Evolutionary conservation across 2,329 filamentous ascomycete species (phyloP).

Genomic region (Mollisiaceae sp.): DNA sequence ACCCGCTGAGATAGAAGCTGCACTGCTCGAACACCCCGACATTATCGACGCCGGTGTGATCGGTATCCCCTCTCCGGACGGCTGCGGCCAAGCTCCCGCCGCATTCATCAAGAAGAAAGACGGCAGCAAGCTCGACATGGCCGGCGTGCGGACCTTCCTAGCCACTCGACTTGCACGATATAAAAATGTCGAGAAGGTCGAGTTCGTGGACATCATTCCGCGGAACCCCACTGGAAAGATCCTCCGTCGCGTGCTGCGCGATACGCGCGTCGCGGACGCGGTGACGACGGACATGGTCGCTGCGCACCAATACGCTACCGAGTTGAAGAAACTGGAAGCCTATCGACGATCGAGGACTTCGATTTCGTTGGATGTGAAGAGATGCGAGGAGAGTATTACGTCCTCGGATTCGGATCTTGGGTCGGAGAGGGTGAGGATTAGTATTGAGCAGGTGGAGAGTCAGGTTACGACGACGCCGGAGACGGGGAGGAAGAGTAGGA

Average conservation of each 20-base stretch:
- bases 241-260: conserved; percentile 1
- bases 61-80: conserved; percentile 46
- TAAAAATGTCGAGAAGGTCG: conserved; percentile 8
- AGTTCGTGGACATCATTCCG: conserved; percentile 7
- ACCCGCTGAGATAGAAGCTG: conserved; percentile 52
- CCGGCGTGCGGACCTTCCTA: conserved; percentile 1
- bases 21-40: conserved; percentile 49
- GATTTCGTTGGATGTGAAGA: background rate
- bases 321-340: background rate
- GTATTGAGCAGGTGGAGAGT: background rate
- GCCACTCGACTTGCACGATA: conserved; percentile 5
- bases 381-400: background rate
- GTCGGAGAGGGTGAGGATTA: background rate
- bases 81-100: conserved; percentile 43
- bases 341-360: background rate
- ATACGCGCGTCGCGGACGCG: background rate
- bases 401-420: background rate
- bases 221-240: conserved; percentile 12
- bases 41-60: conserved; percentile 53
- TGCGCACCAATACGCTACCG: background rate
- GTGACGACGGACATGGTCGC: background rate
- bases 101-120: conserved; percentile 2
- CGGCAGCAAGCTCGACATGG: background rate
- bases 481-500: background rate
- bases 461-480: background rate